These are phyloP conservation scores for Teratosphaeria nubilosa DNA, from an alignment of 2,329 filamentous ascomycete genomes.

Conservation along the genomic window DNA sequence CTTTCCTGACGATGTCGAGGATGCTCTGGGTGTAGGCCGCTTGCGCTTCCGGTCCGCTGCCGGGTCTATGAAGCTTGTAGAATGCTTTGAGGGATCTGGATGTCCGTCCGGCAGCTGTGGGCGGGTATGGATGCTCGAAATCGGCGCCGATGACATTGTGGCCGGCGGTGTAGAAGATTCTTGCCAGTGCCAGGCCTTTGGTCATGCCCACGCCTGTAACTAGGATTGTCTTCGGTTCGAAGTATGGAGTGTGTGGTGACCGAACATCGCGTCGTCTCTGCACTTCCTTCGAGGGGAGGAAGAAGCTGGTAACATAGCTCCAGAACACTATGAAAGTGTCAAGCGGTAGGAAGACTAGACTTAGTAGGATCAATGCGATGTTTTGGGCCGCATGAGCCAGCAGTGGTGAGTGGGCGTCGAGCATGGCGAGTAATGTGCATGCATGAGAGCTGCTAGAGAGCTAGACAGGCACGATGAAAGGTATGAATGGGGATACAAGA, in stretches of 20 bases:
- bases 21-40: slow-evolving; percentile 48
- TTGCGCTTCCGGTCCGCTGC: slow-evolving; percentile 23
- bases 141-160: slow-evolving; percentile 66
- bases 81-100: slow-evolving; percentile 49
- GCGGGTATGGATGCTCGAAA: slow-evolving; percentile 35
- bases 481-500: neutral
- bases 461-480: neutral
- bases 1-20: slow-evolving; percentile 47
- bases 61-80: slow-evolving; percentile 35
- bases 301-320: slow-evolving; percentile 24
- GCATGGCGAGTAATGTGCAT: slow-evolving; percentile 17
- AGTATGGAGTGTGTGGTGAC: slow-evolving; percentile 24
- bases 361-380: slow-evolving; percentile 34
- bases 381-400: slow-evolving; percentile 38
- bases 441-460: neutral
- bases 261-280: slow-evolving; percentile 15
- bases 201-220: slow-evolving; percentile 65
- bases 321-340: slow-evolving; percentile 35
- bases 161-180: slow-evolving; percentile 52
- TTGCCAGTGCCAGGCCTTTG: slow-evolving; percentile 58
- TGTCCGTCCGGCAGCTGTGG: slow-evolving; percentile 42
- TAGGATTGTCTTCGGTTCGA: slow-evolving; percentile 48
- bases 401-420: slow-evolving; percentile 24
- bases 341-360: slow-evolving; percentile 40
- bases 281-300: slow-evolving; percentile 21